phyloP scores from a whole-genome alignment of 2,329 filamentous ascomycete genomes.

The Karstenula rhodostoma region DNA sequence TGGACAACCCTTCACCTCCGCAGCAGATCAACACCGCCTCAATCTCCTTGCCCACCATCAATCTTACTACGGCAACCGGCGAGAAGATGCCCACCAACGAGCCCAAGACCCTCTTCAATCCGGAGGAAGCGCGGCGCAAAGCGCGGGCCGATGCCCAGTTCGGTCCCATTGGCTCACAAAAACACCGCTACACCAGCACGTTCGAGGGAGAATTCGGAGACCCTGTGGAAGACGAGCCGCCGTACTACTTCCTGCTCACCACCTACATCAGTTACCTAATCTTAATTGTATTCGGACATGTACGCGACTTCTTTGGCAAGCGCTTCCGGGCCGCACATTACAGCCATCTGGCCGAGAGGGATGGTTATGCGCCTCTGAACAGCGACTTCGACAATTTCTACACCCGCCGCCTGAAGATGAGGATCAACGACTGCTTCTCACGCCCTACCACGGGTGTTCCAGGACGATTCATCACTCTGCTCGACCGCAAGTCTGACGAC shows the following conservation, averaged over 20 bases:
- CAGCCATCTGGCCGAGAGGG: constrained; percentile 78
- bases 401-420: constrained; percentile 87
- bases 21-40: constrained; percentile 75
- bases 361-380: constrained; percentile 94
- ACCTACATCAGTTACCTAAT: constrained; percentile 99
- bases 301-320: constrained; percentile 98
- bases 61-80: constrained; percentile 83
- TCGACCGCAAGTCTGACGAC: constrained; percentile 90
- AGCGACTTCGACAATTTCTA: constrained; percentile 99
- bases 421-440: constrained; percentile 96
- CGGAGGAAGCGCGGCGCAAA: constrained; percentile 79
- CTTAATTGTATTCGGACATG: constrained; percentile 92
- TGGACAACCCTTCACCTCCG: constrained; percentile 69
- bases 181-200: constrained; percentile 88
- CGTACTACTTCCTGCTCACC: constrained; percentile 95
- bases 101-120: constrained; percentile 81
- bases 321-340: constrained; percentile 89
- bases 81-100: constrained; percentile 78
- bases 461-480: constrained; percentile 88
- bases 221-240: constrained; percentile 91
- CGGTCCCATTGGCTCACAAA: constrained; percentile 79
- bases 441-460: constrained; percentile 92
- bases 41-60: constrained; percentile 86
- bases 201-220: constrained; percentile 83
- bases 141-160: constrained; percentile 88